Base-by-base conservation (phyloP, 495 filamentous ascomycete genomes). In the Parachaetomium inaequale region DNA sequence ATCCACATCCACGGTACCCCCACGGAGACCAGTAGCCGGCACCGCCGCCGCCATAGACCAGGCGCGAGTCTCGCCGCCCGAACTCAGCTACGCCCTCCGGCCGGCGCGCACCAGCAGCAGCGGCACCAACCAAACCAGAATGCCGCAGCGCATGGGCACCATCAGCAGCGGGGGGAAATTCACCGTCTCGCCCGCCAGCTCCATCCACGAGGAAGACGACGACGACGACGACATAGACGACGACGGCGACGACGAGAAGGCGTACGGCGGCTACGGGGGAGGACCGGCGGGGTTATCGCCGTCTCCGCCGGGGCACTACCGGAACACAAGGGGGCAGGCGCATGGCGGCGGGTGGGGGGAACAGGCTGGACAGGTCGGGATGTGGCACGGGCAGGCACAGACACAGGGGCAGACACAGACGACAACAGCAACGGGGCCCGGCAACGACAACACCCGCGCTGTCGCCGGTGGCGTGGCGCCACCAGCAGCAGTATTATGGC, bases 141-240 rank as follows among this genome's bases (percentile, higher is more conserved):
- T 43, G 3, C 65, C 58, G 5, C 61, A 64, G 47, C 61, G 55
- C 42, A 53, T 57, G 47, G 65, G 55, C 42, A 68, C 57, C 1
- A 40, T 59, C 17, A 61, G 52, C 60, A 66, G 63, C 45, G 66
- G 47, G 15, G 50, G 49, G 5, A 52, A 47, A 31, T 58, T 63
- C 26, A 66, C 59, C 17, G 62, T 70, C 15, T 70, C 68, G 1
- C 68, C 68, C 4, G 63, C 68, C 2, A 70, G 68, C 31, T 70
- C 68, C 17, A 63, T 66, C 42, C 68, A 64, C 49, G 56, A 58
- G 17, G 59, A 58, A 14, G 53, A 63, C 14, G 54, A 55, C 3
- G 11, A 40, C 2, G 38, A 40, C n/a, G 53, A 67, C 8, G 54
- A 55, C 6, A 11, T 11, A 6, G 11, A 34, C 32, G 32, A 11